phyloP scores from a whole-genome alignment of 768 basidiomycete species.

The Leccinum broughii region DNA sequence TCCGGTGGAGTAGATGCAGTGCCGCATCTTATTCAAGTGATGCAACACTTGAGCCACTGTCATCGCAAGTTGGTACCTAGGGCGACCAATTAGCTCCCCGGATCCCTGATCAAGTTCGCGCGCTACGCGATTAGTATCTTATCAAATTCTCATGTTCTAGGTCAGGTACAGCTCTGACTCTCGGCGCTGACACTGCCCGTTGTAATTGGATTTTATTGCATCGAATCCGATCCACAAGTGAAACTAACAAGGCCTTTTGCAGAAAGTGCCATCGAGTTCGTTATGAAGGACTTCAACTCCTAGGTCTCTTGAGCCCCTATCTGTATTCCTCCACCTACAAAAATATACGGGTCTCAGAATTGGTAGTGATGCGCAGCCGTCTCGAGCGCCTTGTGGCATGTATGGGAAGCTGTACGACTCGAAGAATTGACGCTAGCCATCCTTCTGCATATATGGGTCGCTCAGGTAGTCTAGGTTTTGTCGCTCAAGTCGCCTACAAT shows the following conservation, averaged over 20 bases:
- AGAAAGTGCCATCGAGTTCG: neutral
- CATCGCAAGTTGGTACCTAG: neutral
- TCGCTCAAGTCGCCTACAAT: too few species aligned
- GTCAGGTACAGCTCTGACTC: neutral
- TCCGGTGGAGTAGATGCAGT: neutral
- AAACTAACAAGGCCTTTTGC: neutral
- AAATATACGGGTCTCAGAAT: neutral
- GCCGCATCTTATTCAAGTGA: neutral
- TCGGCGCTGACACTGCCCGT: neutral
- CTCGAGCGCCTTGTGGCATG: neutral
- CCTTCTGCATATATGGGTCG: neutral
- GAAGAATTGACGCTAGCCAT: neutral
- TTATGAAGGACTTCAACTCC: neutral
- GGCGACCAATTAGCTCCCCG: neutral
- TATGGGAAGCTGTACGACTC: neutral
- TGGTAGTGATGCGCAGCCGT: neutral
- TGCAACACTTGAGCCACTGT: neutral
- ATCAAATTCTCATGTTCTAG: neutral
- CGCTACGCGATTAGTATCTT: neutral
- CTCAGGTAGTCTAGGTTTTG: too few species aligned
- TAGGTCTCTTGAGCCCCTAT: too few species aligned
- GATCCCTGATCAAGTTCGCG: neutral
- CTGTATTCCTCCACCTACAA: neutral
- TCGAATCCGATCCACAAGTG: neutral
- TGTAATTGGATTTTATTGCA: neutral